Base-by-base conservation (phyloP, 2,329 filamentous ascomycete species). In the Aschersonia sp. region DNA sequence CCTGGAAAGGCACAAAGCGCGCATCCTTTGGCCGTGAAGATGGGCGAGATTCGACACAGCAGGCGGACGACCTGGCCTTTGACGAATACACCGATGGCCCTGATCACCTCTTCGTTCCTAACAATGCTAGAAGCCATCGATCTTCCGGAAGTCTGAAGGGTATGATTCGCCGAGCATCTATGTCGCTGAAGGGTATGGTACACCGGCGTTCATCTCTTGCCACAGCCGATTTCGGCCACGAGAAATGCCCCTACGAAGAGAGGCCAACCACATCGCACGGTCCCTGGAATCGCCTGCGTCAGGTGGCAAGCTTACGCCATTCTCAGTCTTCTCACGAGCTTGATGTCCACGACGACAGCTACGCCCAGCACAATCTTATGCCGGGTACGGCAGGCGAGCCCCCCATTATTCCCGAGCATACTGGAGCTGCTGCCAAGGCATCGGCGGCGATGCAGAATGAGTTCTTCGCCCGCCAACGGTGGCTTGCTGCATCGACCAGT, bases 381-480 rank as follows among this genome's bases (percentile, higher is more conserved):
- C 73, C 74, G 2, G 73, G 72, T 4, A 62, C 68, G 48, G 69
- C 70, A 32, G 65, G 65, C 32, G 74, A 73, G 48, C 79, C 79
- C 5, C 78, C 79, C 0, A 63, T 79, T 49, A 81, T 83, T 31
- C 79, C 79, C 4, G 65, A 65, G 9, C 72, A 79, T 47, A 74
- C 71, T 0, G 78, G 79, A 37, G 74, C 71, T n/a, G 77, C 76
- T 2, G 77, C 77, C 32, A 77, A 79, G 49, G 74, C 78, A 6
- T 73, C 77, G 0, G 77, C 74, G 4, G 77, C 76, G 9, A 67
- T 76, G 48, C 75, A 80, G 54, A 78, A 79, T 53, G 73, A 77
- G 46, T 68, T 65, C 43, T 53, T 69, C 5, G 61, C 59, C 4
- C 58, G 62, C 41, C 51, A 65, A 60, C 64, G 67, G 45, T 69